Conservation (phyloP, 2,329 filamentous ascomycete species). For the Neurospora crassa region DNA sequence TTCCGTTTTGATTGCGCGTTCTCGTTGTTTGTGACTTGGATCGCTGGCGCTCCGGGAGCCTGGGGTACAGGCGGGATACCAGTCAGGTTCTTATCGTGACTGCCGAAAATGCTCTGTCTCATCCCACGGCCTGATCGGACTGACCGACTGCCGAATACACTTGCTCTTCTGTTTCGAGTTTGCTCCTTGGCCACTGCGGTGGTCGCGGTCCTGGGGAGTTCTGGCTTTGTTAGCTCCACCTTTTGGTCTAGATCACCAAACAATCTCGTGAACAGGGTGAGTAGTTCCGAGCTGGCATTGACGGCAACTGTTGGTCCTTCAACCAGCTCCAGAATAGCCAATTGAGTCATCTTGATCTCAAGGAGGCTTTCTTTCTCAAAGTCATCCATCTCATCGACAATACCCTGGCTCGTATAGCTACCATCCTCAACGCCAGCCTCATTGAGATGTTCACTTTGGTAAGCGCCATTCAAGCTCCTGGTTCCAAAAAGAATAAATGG, state of each 20-base stretch:
- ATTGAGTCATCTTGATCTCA: slow-evolving; percentile 93
- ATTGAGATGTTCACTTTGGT: slow-evolving; percentile 59
- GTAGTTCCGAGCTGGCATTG: slow-evolving; percentile 76
- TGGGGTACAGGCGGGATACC: slow-evolving; percentile 26
- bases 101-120: slow-evolving; percentile 27
- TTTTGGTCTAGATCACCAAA: slow-evolving; percentile 56
- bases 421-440: slow-evolving; percentile 25
- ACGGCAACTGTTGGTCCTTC: slow-evolving; percentile 81
- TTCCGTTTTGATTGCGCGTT: slow-evolving; percentile 28
- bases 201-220: slow-evolving; percentile 58
- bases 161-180: slow-evolving; percentile 55
- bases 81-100: slow-evolving; percentile 27
- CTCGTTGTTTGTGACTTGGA: slow-evolving; percentile 66
- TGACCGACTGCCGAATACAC: slow-evolving; percentile 62
- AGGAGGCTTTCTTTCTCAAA: slow-evolving; percentile 79
- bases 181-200: slow-evolving; percentile 42
- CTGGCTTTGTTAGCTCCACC: slow-evolving; percentile 30
- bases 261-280: slow-evolving; percentile 71
- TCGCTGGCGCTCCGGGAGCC: slow-evolving; percentile 46
- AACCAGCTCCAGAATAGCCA: slow-evolving; percentile 71
- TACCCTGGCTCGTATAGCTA: slow-evolving; percentile 27
- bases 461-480: slow-evolving; percentile 35
- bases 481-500: slow-evolving; percentile 60
- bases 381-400: slow-evolving; percentile 72
- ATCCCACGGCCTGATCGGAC: slow-evolving; percentile 32